A percentile compares a stretch with the other conserved stretches of the same genome.
Evolutionary conservation across 2,329 filamentous ascomycete species (phyloP).

Genomic region (Fusarium luffae): DNA sequence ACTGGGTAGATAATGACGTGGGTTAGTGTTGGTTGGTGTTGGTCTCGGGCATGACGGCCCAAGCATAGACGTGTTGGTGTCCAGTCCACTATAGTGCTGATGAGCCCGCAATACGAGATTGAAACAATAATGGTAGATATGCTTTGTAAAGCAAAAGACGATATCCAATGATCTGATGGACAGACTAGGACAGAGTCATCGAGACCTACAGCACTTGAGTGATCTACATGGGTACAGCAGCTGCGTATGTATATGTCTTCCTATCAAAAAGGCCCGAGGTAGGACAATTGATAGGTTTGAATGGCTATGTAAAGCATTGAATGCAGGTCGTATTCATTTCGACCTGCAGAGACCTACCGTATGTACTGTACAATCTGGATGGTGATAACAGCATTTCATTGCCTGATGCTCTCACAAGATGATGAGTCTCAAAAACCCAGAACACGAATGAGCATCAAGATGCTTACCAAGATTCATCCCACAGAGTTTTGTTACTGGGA

Average conservation of each 20-base stretch:
- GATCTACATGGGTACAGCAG: background rate
- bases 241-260: background rate
- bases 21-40: background rate
- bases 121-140: background rate
- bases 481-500: background rate
- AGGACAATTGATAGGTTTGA: background rate
- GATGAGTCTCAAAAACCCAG: background rate
- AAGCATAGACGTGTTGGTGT: constrained; percentile 11
- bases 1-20: constrained; percentile 23
- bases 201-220: background rate
- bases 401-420: background rate
- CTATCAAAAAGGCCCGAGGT: constrained; percentile 10
- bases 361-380: background rate
- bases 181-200: background rate
- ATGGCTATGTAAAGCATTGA: background rate
- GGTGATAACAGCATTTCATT: background rate
- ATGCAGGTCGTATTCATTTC: background rate
- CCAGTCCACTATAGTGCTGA: constrained; percentile 1
- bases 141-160: background rate
- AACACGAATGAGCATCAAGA: background rate
- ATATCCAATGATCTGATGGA: background rate
- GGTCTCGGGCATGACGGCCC: background rate
- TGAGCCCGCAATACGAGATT: constrained; percentile 17
- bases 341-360: background rate
- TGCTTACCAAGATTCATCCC: background rate